Base-by-base conservation (phyloP, 345 rosid genomes). In the Hevea brasiliensis region DNA sequence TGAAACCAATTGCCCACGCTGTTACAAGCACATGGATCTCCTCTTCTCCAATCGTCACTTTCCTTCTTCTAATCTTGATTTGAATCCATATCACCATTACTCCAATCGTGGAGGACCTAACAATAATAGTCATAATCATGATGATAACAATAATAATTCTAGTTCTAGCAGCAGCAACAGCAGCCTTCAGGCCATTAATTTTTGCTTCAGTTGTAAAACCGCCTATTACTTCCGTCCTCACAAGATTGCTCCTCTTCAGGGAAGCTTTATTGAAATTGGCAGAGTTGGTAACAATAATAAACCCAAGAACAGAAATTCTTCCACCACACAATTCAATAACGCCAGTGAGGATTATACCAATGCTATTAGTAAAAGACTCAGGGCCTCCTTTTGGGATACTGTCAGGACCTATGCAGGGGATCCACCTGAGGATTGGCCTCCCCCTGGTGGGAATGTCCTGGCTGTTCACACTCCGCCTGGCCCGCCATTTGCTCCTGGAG, bases 1-100 rank as follows among this genome's bases (percentile, higher is more conserved):
- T n/a, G 97, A 90, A 80, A 87, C 91, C 7, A 89, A 92, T 74
- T 94, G 98, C 70, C 98, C 98, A 18, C 90, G 92, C 18, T 94
- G 98, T 74, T 90, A 90, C 1, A 89, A 89, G 67, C 88, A 86
- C 72, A 87, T 92, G 91, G 92, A 90, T 85, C 91, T 89, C 77
- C 83, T 89, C 68, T 94, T 89, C 89, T 88, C 90, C 48, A 87
- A 84, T 74, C 87, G 85, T 64, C 85, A 84, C 23, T 29, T 74
- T 65, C 56, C 29, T 29, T 70, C 72, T 44, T 70, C 53, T 71
- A 60, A 67, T 61, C 72, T 60, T 54, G 81, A 72, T 62, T 67
- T 20, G 20, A 40, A 41, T 58, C 73, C 47, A 17, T 11, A 69
- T 44, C 35, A 42, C 1, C 68, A 13, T 1, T 24, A 21, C 1